phyloP scores from a whole-genome alignment of 257 asterid species.

The Lycium barbarum region DNA sequence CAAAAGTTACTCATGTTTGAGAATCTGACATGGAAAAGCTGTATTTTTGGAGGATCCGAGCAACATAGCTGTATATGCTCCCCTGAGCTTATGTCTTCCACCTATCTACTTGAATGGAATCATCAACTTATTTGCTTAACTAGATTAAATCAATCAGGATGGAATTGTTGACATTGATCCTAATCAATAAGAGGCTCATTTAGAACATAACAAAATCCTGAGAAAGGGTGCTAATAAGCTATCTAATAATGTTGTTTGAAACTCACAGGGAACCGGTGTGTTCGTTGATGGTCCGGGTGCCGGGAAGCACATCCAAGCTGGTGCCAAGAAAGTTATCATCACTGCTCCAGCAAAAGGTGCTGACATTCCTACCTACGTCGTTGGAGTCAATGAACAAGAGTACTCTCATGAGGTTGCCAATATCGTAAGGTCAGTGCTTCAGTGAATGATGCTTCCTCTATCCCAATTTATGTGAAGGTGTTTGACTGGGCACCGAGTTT shows the following conservation, averaged over 20 bases:
- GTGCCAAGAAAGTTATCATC: conserved; percentile 94
- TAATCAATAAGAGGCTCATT: background rate
- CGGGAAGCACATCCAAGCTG: conserved; percentile 97
- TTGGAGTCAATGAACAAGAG: conserved; percentile 88
- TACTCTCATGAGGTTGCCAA: conserved; percentile 75
- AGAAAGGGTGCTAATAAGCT: background rate
- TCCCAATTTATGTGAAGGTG: background rate
- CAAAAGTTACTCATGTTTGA: background rate
- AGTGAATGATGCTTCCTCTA: background rate
- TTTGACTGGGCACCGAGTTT: background rate
- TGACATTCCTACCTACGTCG: conserved; percentile 89
- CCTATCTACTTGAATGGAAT: background rate
- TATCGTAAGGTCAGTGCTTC: conserved; percentile 68
- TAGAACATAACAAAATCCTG: background rate
- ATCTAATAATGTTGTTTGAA: conserved; percentile 8
- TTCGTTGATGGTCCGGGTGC: conserved; percentile 98
- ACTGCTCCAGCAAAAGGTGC: conserved; percentile 99
- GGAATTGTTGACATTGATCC: background rate
- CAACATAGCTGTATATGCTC: background rate
- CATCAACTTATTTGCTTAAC: background rate
- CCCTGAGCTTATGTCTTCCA: background rate
- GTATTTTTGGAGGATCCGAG: background rate
- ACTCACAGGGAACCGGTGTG: conserved; percentile 85
- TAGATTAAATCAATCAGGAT: background rate
- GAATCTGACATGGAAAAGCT: background rate